phyloP scores from a whole-genome alignment of 2,329 filamentous ascomycete species.

The Akanthomyces uredinophilus region DNA sequence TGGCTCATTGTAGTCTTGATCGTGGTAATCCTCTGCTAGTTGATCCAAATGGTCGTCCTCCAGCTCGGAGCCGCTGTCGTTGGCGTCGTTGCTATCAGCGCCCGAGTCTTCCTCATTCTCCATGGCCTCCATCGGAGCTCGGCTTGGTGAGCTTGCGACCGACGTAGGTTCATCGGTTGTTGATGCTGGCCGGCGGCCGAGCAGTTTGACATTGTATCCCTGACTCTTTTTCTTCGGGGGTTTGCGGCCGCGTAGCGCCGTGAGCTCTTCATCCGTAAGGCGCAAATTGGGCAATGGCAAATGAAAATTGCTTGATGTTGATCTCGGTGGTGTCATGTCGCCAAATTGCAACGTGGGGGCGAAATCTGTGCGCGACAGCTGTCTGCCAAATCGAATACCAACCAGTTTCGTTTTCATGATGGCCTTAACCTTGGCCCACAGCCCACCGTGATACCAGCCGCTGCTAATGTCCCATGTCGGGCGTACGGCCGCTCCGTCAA shows the following conservation, averaged over 20 bases:
- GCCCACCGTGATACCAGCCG: constrained; percentile 81
- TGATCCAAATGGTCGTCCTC: constrained; percentile 8
- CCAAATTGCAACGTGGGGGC: constrained; percentile 29
- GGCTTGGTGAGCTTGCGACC: constrained; percentile 5
- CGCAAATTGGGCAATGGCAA: constrained; percentile 31
- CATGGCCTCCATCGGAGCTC: neutral
- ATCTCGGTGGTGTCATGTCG: constrained; percentile 29
- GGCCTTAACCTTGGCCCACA: constrained; percentile 76
- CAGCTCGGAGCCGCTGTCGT: constrained; percentile 9
- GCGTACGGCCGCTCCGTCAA: constrained; percentile 58
- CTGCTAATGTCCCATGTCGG: constrained; percentile 57
- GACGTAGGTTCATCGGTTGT: constrained; percentile 10
- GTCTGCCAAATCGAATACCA: constrained; percentile 54
- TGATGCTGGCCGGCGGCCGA: constrained; percentile 19
- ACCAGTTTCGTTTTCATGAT: constrained; percentile 86
- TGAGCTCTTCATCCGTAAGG: constrained; percentile 33
- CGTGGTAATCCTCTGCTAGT: neutral
- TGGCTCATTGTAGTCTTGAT: neutral
- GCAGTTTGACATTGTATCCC: constrained; percentile 30
- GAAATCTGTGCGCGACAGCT: constrained; percentile 38
- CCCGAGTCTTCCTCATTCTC: constrained; percentile 9
- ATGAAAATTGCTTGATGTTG: constrained; percentile 27
- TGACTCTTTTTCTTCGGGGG: constrained; percentile 33
- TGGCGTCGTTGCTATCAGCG: constrained; percentile 12
- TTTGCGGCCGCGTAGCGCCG: constrained; percentile 29